Evolutionary conservation across 202 grass and related monocot species (phyloP).

Genomic region (Schoenoplectus tabernaemontani): DNA sequence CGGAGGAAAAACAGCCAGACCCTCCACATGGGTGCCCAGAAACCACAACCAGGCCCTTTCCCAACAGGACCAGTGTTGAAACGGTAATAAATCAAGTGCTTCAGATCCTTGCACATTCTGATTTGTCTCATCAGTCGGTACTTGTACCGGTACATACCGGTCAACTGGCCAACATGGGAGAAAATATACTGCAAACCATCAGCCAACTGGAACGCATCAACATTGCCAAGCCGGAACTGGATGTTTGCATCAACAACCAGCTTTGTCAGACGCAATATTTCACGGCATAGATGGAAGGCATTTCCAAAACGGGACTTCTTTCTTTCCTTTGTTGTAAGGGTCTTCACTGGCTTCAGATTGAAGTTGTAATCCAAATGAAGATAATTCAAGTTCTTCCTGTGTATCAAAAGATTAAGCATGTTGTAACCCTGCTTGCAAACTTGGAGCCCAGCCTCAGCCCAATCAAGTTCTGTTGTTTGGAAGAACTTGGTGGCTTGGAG

Average conservation of each 20-base stretch:
- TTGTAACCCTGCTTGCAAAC: slow-evolving; percentile 99
- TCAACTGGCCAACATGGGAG: slow-evolving; percentile 95
- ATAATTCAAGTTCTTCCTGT: slow-evolving; percentile 96
- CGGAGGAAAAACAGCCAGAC: slow-evolving; percentile 98
- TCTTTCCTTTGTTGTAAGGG: slow-evolving; percentile 95
- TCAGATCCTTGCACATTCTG: slow-evolving; percentile 99
- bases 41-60: slow-evolving; percentile 93
- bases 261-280: slow-evolving; percentile 94
- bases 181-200: slow-evolving; percentile 99
- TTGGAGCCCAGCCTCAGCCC: slow-evolving; percentile 91
- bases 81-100: slow-evolving; percentile 97
- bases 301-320: slow-evolving; percentile 99
- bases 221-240: slow-evolving; percentile 91
- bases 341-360: slow-evolving; percentile 97
- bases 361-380: slow-evolving; percentile 99
- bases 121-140: slow-evolving; percentile 96
- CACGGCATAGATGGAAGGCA: slow-evolving; percentile 95
- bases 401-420: slow-evolving; percentile 97
- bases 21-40: slow-evolving; percentile 99
- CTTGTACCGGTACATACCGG: slow-evolving; percentile 99
- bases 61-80: slow-evolving; percentile 99
- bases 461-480: slow-evolving; percentile 95
- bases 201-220: slow-evolving; percentile 91
- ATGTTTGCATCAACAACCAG: slow-evolving; percentile 98
- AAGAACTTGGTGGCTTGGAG: slow-evolving; percentile 97